Evolutionary conservation across 1,139 yeast species (phyloP), one percentile per base, ranked within the genome.

Genomic region (Magnusiomyces suaveolens): DNA sequence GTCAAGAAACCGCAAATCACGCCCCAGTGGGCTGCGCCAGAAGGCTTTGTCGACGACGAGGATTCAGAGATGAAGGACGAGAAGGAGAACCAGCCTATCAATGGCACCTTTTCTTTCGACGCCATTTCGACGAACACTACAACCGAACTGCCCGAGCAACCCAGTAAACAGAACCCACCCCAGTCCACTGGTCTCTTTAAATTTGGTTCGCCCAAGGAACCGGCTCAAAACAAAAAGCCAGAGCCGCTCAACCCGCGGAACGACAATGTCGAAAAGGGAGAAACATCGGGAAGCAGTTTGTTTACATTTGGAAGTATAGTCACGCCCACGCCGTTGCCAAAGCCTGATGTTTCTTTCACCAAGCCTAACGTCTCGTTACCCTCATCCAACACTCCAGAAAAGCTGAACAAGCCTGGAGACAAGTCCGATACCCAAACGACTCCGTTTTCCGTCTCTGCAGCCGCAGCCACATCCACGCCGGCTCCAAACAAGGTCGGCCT

Each of bases 21-120:
- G 8, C 53, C 51, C 21, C 50, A 52, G 12, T 50, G 56, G 52
- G 26, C 53, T 26, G 55, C 51, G 18, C 52, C 55, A 20, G 52
- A 53, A 16, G 50, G 41, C 25, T 33, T 26, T 23, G 32, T 50
- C 23, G 46, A 54, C 39, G 52, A 53, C 48, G 56, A 54, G 2
- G 54, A 56, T 14, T 44, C 55, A 2, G 56, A 51, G 14, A 33
- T 57, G 3, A 49, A 55, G 2, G 20, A 32, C 20, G 54, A 23
- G 36, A 33, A 26, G 24, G 50, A 2, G 41, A 4, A 14, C 4
- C 41, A 10, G 16, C 16, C 41, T 36, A 36, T 3, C 16, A 36
- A 36, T 36, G 41, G 41, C 16, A 18, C 41, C 4, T 36, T 36
- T n/a, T 36, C 41, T 36, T 18, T 36, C 16, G 18, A 36, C 8